Conservation (phyloP, 192 early-diverging fungal species). For the Jimgerdemannia flammicorona region DNA sequence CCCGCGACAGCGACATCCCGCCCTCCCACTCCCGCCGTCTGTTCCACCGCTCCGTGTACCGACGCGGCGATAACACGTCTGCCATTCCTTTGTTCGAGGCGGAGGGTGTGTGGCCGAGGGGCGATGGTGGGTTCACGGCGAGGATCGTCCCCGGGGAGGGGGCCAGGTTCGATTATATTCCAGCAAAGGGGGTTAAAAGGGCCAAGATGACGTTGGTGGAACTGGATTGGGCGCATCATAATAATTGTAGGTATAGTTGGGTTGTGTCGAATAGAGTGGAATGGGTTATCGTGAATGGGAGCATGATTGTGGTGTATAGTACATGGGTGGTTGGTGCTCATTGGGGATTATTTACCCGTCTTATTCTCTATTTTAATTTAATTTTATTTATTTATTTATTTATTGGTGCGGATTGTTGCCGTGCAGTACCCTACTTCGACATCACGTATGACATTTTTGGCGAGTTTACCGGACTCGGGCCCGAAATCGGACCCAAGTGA, state of each 20-base stretch:
- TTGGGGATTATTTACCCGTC: neutral
- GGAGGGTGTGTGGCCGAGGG: conserved; percentile 9
- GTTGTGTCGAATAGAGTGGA: neutral
- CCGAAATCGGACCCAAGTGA: neutral
- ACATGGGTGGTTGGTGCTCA: no score
- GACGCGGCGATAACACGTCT: conserved; percentile 1
- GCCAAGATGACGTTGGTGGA: conserved; percentile 5
- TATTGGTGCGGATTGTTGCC: no score
- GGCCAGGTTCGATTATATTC: conserved; percentile 7
- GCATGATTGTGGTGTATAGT: neutral
- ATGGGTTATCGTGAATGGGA: neutral
- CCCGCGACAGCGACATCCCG: conserved; percentile 29
- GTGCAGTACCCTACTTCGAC: conserved; percentile 30
- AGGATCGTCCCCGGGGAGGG: conserved; percentile 18
- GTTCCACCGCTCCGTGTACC: conserved; percentile 21
- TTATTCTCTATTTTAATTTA: conserved; percentile 3
- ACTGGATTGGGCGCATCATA: conserved; percentile 25
- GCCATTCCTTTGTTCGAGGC: neutral
- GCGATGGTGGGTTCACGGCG: conserved; percentile 10
- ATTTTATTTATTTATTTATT: no score
- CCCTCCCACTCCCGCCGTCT: conserved; percentile 19
- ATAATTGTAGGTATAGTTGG: conserved; percentile 22
- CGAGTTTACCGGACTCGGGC: conserved; percentile 4
- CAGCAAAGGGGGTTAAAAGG: neutral
- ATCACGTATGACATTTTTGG: conserved; percentile 20